Evolutionary conservation across 2,329 filamentous ascomycete genomes (phyloP).

Genomic region (Clarireedia monteithiana): DNA sequence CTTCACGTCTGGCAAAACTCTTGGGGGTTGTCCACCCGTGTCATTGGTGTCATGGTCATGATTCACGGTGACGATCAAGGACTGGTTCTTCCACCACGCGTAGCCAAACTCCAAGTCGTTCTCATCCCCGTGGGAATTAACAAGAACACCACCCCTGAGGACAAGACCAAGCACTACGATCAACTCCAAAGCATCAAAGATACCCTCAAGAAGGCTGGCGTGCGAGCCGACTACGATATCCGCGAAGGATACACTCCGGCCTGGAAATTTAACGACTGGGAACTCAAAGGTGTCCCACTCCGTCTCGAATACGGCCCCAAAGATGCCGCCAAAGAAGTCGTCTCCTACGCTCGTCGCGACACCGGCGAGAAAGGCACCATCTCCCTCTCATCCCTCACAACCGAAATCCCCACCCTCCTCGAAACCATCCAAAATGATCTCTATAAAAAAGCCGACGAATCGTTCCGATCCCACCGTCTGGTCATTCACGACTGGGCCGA

Average conservation of each 20-base stretch:
- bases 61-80: conserved; percentile 95
- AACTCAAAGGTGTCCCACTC: conserved; percentile 89
- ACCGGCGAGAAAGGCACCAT: conserved; percentile 77
- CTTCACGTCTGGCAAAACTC: conserved; percentile 97
- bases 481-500: conserved; percentile 82
- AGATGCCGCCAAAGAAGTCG: conserved; percentile 77
- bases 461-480: conserved; percentile 75
- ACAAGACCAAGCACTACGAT: conserved; percentile 65
- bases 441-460: conserved; percentile 61
- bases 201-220: conserved; percentile 61
- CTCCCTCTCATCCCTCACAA: conserved; percentile 63
- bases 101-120: conserved; percentile 78
- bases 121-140: conserved; percentile 91
- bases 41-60: conserved; percentile 98
- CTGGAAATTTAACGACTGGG: conserved; percentile 99
- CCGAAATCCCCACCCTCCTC: conserved; percentile 70
- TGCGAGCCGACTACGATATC: conserved; percentile 75
- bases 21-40: conserved; percentile 94
- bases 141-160: conserved; percentile 76
- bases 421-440: conserved; percentile 87
- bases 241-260: conserved; percentile 88
- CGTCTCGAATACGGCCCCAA: conserved; percentile 94
- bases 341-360: conserved; percentile 83
- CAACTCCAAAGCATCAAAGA: conserved; percentile 65
- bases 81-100: conserved; percentile 83